Evolutionary conservation across 2,329 filamentous ascomycete species (phyloP).

Genomic region (Penicillium sp.): DNA sequence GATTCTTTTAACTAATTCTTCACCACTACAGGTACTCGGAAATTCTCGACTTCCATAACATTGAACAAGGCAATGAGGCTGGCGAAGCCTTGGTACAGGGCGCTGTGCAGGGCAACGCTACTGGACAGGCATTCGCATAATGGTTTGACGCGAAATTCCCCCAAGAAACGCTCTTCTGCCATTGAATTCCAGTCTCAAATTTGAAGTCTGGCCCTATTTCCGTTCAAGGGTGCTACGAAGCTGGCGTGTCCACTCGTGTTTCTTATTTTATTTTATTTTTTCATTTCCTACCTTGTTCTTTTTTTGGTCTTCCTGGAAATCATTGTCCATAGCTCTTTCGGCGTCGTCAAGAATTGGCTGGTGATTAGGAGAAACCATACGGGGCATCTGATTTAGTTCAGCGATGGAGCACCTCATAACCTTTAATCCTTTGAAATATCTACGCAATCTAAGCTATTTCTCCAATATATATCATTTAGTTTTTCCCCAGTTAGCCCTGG

Average conservation of each 20-base stretch:
- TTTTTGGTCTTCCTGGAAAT: conserved; percentile 18
- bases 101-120: conserved; percentile 15
- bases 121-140: conserved; percentile 28
- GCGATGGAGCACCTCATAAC: conserved; percentile 6
- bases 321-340: conserved; percentile 27
- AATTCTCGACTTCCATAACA: conserved; percentile 97
- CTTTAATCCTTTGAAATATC: not conserved
- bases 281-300: conserved; percentile 10
- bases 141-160: not conserved
- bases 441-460: not conserved
- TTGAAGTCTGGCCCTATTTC: conserved; percentile 21
- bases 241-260: conserved; percentile 10
- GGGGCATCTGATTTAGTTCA: conserved; percentile 7
- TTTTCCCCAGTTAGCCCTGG: not conserved
- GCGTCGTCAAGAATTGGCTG: conserved; percentile 27
- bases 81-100: conserved; percentile 30
- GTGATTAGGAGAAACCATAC: conserved; percentile 19
- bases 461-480: not conserved
- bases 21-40: conserved; percentile 81
- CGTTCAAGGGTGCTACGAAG: conserved; percentile 16
- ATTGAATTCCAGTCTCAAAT: conserved; percentile 12
- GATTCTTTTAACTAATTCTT: conserved; percentile 6
- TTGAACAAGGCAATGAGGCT: conserved; percentile 55
- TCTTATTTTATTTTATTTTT: conserved; percentile 3
- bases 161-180: conserved; percentile 1